Base-by-base conservation (phyloP, 495 filamentous ascomycete species). In the Glonium stellatum region DNA sequence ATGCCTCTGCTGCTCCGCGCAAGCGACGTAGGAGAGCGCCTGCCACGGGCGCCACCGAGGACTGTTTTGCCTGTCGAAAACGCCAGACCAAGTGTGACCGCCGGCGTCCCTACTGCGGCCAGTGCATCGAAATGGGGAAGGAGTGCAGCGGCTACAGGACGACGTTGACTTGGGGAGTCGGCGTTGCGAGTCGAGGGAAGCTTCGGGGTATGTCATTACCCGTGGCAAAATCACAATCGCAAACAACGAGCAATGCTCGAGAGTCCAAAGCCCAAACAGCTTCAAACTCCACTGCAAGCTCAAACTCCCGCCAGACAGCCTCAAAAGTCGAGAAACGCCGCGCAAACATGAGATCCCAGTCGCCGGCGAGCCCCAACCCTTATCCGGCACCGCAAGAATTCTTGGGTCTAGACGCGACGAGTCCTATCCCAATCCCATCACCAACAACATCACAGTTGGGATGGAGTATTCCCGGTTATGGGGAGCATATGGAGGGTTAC, bases 131-230 rank as follows among this genome's bases (percentile, higher is more conserved):
- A 57, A 77, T 86, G 59, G 89, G 90, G 57, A 92, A 89, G 69
- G 90, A 95, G 71, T 98, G 93, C 77, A 90, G 89, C 46, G 93
- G 93, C 61, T 98, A 98, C 78, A 93, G 95, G 76, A 97, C 93
- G 21, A 89, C 91, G 50, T 82, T 98, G 76, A 98, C 93, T 37
- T 98, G 93, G 93, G 93, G 92, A 12, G 87, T 98, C 37, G 93
- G 93, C 23, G 93, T 98, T 62, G 93, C 93, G 41, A 97, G 92
- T 71, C 85, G 93, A 64, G 93, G 93, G 60, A 98, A 98, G 77
- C 82, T 98, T 58, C 82, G 93, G 53, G 93, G 93, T 15, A 73
- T 96, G 59, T 87, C 91, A 46, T 77, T 95, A 22, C 93, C 93
- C 19, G 84, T 98, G 59, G 84, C 86, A 10, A 87, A 87, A 67